Evolutionary conservation across 225 moss, liverwort and hornwort species (phyloP).

Genomic region (Thuidium tamariscinum): DNA sequence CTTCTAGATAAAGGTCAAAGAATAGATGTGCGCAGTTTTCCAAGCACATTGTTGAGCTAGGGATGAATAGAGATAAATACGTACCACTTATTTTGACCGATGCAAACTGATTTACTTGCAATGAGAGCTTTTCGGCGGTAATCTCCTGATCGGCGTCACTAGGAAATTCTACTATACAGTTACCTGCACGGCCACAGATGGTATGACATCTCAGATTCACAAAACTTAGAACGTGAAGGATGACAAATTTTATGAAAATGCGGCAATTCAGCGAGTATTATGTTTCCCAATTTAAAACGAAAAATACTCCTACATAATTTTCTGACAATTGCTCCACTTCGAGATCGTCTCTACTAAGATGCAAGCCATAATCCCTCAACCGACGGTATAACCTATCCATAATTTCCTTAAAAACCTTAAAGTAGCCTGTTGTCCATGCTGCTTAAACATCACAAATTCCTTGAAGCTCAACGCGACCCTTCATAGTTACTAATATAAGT

Average conservation of each 20-base stretch:
- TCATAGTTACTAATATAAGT: background rate
- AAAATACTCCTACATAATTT: background rate
- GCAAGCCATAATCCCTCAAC: background rate
- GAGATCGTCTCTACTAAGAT: background rate
- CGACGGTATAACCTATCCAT: background rate
- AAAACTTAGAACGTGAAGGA: background rate
- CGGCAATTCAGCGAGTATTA: background rate
- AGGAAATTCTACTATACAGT: constrained; percentile 26
- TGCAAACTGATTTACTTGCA: constrained; percentile 23
- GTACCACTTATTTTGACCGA: constrained; percentile 16
- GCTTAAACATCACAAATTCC: background rate
- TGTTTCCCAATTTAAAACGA: background rate
- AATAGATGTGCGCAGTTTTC: background rate
- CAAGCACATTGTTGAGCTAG: background rate
- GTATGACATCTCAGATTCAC: background rate
- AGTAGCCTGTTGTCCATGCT: background rate
- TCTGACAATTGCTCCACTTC: background rate
- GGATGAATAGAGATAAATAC: background rate
- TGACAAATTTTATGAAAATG: background rate
- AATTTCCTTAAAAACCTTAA: background rate
- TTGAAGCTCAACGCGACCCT: background rate
- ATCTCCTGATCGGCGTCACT: constrained; percentile 21
- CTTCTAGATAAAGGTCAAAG: background rate
- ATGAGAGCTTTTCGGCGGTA: background rate
- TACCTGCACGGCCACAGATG: background rate